A percentile compares a stretch with the other conserved stretches of the same genome.
These are phyloP conservation scores for Herpetomonas muscarum DNA, from an alignment of 208 protist genomes.

Conservation along the genomic window DNA sequence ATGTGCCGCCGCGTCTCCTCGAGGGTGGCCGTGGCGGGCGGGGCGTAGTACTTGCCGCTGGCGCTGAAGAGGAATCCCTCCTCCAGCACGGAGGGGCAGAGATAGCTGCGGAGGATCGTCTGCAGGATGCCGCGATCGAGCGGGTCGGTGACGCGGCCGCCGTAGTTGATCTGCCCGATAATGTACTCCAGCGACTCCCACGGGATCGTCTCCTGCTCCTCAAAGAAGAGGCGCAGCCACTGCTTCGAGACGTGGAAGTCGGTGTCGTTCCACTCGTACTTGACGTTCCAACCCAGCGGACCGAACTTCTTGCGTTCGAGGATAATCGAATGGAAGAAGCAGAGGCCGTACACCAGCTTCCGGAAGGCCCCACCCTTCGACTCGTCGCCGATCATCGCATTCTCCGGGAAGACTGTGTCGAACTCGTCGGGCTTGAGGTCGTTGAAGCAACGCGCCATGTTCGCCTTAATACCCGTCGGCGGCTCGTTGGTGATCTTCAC, in stretches of 20 bases:
- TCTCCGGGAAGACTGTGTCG: conserved; percentile 38
- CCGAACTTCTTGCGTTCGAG: conserved; percentile 96
- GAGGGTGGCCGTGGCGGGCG: conserved; percentile 43
- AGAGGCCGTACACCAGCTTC: conserved; percentile 95
- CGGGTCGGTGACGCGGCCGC: conserved; percentile 98
- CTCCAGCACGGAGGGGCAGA: conserved; percentile 76
- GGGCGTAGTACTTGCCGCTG: conserved; percentile 74
- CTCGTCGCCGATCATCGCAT: conserved; percentile 48
- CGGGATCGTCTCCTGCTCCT: conserved; percentile 93
- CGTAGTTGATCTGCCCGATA: conserved; percentile 98
- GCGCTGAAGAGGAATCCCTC: conserved; percentile 86
- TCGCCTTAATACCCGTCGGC: conserved; percentile 94
- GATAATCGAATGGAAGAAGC: conserved; percentile 97
- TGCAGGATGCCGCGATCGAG: conserved; percentile 93
- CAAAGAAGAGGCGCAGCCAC: conserved; percentile 95
- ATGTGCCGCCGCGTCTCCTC: conserved; percentile 80
- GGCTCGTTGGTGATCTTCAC: conserved; percentile 98
- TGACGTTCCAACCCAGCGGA: conserved; percentile 96
- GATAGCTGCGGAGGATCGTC: conserved; percentile 89
- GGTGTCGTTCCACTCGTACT: conserved; percentile 98
- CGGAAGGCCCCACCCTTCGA: conserved; percentile 84
- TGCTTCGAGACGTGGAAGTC: conserved; percentile 95
- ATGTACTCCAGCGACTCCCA: conserved; percentile 98
- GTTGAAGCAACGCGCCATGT: conserved; percentile 94
- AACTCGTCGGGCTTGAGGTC: conserved; percentile 86